Evolutionary conservation across 257 asterid genomes (phyloP).

Genomic region (Galeopsis tetrahit): DNA sequence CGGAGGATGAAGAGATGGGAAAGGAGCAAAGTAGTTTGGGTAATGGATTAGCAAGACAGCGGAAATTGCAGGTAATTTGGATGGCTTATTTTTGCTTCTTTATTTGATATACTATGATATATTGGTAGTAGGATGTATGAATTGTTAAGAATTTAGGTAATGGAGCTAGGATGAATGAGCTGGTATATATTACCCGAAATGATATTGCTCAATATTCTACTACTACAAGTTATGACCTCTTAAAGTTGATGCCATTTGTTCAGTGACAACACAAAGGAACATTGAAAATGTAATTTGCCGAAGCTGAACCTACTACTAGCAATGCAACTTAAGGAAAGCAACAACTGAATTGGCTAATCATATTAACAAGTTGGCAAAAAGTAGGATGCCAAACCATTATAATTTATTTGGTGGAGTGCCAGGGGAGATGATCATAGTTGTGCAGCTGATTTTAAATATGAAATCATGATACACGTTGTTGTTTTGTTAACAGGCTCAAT

Average conservation of each 20-base stretch:
- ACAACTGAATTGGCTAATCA: slow-evolving; percentile 10
- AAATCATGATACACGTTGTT: background rate
- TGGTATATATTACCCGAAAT: background rate
- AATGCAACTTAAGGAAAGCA: background rate
- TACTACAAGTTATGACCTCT: slow-evolving; percentile 1
- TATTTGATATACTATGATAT: background rate
- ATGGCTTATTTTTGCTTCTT: slow-evolving; percentile 6
- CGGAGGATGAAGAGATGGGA: slow-evolving; percentile 77
- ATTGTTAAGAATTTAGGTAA: background rate
- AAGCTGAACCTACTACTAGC: slow-evolving; percentile 29
- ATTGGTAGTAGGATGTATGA: background rate
- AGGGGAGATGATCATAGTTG: background rate
- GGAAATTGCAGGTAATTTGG: slow-evolving; percentile 60
- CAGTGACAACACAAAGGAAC: background rate
- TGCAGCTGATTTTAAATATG: slow-evolving; percentile 5
- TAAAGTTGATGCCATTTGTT: background rate
- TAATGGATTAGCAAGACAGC: slow-evolving; percentile 60
- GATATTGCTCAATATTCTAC: background rate
- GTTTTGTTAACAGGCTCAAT: background rate
- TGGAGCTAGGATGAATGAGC: background rate
- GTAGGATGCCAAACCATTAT: slow-evolving; percentile 3
- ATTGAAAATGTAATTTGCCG: background rate
- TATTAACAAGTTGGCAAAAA: background rate
- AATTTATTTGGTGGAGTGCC: background rate
- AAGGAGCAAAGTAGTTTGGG: slow-evolving; percentile 48